Base-by-base conservation (phyloP, 495 filamentous ascomycete species). In the Baudoinia panamericana region DNA sequence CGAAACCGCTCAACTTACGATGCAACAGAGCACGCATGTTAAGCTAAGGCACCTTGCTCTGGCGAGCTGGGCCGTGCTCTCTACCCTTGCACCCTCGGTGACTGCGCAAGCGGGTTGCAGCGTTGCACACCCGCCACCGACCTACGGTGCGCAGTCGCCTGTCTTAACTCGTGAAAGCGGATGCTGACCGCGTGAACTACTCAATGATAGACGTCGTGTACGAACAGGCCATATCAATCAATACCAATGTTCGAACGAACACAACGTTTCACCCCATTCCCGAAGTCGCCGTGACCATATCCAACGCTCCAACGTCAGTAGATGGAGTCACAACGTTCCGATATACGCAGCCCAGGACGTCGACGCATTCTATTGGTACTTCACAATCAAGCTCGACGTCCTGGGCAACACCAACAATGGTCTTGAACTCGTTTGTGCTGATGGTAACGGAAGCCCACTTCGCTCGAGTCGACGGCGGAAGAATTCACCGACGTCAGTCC, bases 191-290 rank as follows among this genome's bases (percentile, higher is more conserved):
- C n/a, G n/a, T n/a, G n/a, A n/a, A n/a, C n/a, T n/a, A n/a, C n/a
- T n/a, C 30, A n/a, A n/a, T n/a, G n/a, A n/a, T n/a, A n/a, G 39
- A 22, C 7, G 21, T 32, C 16, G 36, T 47, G 2, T 40, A 41
- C 22, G 19, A 41, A 26, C 44, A 47, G 19, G 36, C 28, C 3
- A 19, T 47, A 19, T 33, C 28, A 11, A 33, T 47, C 28, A 41
- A 47, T 22, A 27, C 38, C 21, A 28, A 28, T 18, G 36, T 47
- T 8, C 23, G 11, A 13, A 27, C 20, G 1, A 47, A 47, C 31
- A 47, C 44, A 12, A 47, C 36, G 9, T 47, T 47, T 17, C 25
- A 41, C 22, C 44, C 44, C 9, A n/a, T 36, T 15, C 36, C 44
- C 2, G 36, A 26, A 1, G 29, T 35, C 1, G 44, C 9, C 1